A percentile compares a stretch with the other conserved stretches of the same genome.
Conservation (phyloP, 2,329 filamentous ascomycete genomes). For the Colletotrichum camelliae region DNA sequence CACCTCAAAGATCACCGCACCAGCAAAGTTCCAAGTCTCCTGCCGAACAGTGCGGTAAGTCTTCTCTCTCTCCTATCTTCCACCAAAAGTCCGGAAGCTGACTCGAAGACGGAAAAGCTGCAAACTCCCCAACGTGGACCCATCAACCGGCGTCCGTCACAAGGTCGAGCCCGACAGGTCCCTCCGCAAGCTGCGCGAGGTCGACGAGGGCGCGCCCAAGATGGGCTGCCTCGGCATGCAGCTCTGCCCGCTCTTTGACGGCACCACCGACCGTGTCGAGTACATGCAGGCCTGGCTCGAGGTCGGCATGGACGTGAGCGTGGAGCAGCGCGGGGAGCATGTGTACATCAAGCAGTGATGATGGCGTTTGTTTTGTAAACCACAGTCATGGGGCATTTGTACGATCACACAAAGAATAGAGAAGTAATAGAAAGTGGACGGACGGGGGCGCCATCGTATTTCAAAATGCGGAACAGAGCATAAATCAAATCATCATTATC, state of each 20-base stretch:
- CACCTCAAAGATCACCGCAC: constrained; percentile 50
- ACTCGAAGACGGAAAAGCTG: constrained; percentile 47
- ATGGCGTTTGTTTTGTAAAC: background rate
- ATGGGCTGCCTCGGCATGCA: constrained; percentile 70
- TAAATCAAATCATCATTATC: background rate
- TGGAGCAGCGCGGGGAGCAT: constrained; percentile 53
- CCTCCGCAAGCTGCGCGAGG: constrained; percentile 61
- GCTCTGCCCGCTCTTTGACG: constrained; percentile 60
- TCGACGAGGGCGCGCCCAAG: constrained; percentile 64
- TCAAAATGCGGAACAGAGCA: background rate
- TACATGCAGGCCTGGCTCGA: constrained; percentile 50
- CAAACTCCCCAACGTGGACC: constrained; percentile 75
- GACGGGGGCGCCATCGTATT: background rate
- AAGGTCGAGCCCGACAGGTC: constrained; percentile 61
- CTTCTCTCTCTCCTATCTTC: background rate
- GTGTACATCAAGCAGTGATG: constrained; percentile 41
- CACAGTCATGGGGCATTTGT: background rate
- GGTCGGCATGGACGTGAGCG: constrained; percentile 61
- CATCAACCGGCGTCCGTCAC: constrained; percentile 61
- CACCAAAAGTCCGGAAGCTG: background rate
- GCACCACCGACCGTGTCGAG: constrained; percentile 19
- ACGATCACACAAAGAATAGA: background rate
- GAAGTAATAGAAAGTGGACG: background rate
- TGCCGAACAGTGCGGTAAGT: constrained; percentile 68
- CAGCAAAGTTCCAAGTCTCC: constrained; percentile 56